These are phyloP conservation scores for Beauveria australis DNA, from an alignment of 2,329 filamentous ascomycete species.

Conservation along the genomic window DNA sequence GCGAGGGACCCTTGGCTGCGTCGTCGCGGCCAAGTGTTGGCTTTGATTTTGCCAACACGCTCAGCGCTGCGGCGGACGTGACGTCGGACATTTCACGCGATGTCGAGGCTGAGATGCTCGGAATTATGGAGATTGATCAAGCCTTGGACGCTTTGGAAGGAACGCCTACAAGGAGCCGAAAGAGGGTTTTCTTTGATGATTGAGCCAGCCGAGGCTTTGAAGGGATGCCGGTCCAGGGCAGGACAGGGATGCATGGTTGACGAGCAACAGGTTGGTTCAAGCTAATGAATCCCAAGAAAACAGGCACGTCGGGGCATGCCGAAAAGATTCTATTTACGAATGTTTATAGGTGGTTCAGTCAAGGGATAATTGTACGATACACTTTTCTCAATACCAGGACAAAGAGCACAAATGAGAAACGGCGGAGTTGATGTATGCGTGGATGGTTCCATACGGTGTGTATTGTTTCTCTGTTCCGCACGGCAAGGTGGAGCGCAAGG, in stretches of 20 bases:
- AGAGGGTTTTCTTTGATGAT: slow-evolving; percentile 43
- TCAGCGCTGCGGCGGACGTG: slow-evolving; percentile 45
- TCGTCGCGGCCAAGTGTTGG: slow-evolving; percentile 28
- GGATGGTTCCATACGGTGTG: slow-evolving; percentile 8
- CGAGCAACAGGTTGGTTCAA: slow-evolving; percentile 13
- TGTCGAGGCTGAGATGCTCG: slow-evolving; percentile 53
- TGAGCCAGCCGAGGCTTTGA: too few relatives aligned
- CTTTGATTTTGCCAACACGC: slow-evolving; percentile 42
- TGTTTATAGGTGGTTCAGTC: slow-evolving; percentile 7
- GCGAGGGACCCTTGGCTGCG: slow-evolving; percentile 16
- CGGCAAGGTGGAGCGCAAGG: slow-evolving; percentile 70
- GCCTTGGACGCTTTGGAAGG: slow-evolving; percentile 48
- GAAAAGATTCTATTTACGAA: slow-evolving; percentile 15
- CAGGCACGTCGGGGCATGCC: slow-evolving; percentile 13
- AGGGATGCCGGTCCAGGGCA: too few relatives aligned
- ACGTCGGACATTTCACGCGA: slow-evolving; percentile 43
- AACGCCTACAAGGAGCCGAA: slow-evolving; percentile 37
- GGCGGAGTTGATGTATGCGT: neutral
- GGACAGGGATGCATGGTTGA: too few relatives aligned
- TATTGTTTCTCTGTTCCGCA: slow-evolving; percentile 40
- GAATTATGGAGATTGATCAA: slow-evolving; percentile 58
- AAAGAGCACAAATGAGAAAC: neutral
- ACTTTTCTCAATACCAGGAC: slow-evolving; percentile 14
- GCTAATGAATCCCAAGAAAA: slow-evolving; percentile 16
- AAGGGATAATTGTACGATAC: slow-evolving; percentile 29